Conservation (phyloP, 148 eudicot species). For the Rhododendron griersonianum region DNA sequence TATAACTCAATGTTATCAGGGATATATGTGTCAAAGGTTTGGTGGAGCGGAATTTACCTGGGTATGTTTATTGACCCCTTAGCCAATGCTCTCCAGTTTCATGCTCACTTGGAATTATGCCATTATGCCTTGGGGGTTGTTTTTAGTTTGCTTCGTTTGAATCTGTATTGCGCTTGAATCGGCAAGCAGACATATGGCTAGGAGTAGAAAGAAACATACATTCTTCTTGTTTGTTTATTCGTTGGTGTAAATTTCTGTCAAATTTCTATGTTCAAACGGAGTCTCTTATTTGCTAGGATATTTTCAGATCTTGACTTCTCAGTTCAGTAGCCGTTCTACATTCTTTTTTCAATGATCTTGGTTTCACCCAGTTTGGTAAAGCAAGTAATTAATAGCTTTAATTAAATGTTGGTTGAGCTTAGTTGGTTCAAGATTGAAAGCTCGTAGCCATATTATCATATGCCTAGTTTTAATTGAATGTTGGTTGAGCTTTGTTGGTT, state of each 20-base stretch:
- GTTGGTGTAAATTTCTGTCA: neutral
- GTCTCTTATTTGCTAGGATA: neutral
- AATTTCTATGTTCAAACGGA: neutral
- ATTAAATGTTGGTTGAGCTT: neutral
- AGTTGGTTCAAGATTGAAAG: neutral
- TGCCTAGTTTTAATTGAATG: neutral
- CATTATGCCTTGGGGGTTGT: neutral
- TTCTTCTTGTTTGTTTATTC: neutral
- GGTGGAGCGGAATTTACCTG: constrained; percentile 78
- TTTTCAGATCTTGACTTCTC: constrained; percentile 2
- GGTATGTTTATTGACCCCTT: constrained; percentile 42
- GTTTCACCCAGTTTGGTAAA: neutral
- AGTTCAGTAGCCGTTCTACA: neutral
- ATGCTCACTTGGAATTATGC: neutral
- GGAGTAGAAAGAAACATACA: neutral
- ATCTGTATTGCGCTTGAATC: neutral
- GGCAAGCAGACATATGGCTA: neutral
- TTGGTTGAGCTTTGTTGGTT: neutral
- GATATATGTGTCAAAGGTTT: constrained; percentile 82
- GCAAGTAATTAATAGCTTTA: neutral
- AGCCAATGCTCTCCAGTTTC: neutral
- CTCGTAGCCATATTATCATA: neutral
- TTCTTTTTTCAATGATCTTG: neutral
- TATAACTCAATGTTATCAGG: constrained; percentile 36
- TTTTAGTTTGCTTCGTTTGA: neutral